Conservation (phyloP, 768 basidiomycete genomes). For the Panaeolus cyanescens region DNA sequence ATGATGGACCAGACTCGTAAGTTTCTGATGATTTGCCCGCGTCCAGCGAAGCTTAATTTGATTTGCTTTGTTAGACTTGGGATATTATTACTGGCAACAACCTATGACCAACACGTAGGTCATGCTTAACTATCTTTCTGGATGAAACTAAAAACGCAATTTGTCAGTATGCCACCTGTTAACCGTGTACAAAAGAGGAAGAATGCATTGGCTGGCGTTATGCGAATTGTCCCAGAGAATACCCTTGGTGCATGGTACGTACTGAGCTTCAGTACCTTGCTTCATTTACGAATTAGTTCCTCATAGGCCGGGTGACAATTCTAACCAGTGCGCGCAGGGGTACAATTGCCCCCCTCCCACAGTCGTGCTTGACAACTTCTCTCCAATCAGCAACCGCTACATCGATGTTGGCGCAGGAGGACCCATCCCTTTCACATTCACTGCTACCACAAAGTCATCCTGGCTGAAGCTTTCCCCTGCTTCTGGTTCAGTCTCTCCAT, state of each 20-base stretch:
- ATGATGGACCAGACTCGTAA: constrained; percentile 76
- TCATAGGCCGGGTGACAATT: constrained; percentile 67
- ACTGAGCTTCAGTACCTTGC: neutral
- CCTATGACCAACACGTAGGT: constrained; percentile 63
- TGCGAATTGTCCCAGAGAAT: constrained; percentile 66
- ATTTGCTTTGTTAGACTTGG: constrained; percentile 37
- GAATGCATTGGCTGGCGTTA: constrained; percentile 59
- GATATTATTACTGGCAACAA: constrained; percentile 74
- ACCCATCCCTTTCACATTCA: constrained; percentile 57
- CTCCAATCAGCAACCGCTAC: constrained; percentile 52
- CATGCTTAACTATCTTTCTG: neutral
- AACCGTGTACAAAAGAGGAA: constrained; percentile 56
- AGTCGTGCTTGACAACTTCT: constrained; percentile 57
- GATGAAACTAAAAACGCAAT: neutral
- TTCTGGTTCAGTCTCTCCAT: constrained; percentile 50
- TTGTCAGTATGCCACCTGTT: constrained; percentile 50
- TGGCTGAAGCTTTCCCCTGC: constrained; percentile 55
- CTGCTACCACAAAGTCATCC: constrained; percentile 44
- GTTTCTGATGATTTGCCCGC: constrained; percentile 6
- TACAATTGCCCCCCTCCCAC: constrained; percentile 54
- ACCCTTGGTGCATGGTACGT: constrained; percentile 59
- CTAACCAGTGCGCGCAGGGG: constrained; percentile 50
- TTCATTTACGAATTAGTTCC: neutral
- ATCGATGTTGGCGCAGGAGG: constrained; percentile 67
- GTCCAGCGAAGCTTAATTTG: neutral